Evolutionary conservation across 148 eudicot genomes (phyloP), one percentile per base, ranked within the genome.

Genomic region (Fagopyrum esculentum): DNA sequence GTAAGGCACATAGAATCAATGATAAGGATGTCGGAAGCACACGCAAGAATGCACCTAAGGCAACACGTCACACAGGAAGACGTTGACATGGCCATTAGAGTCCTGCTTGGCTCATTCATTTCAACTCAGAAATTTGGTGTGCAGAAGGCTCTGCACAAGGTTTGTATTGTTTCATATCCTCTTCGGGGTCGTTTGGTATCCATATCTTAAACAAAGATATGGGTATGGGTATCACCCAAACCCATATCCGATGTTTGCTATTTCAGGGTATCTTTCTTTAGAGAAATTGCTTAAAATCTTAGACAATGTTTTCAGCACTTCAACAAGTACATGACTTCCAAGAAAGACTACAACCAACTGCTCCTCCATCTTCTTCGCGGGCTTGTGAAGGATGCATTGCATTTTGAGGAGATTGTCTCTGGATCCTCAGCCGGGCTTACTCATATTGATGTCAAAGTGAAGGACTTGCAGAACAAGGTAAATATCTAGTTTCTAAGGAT

Each of bases 1-100:
- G 98, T 92, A 59, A 84, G 98, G 84, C 98, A 95, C 89, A 89
- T 95, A 77, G 98, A 95, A 78, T 92, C 98, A 3, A 89, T 95
- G 98, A 95, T 95, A 66, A 86, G 98, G 83, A 95, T 95, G 98
- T 95, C 98, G 70, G 97, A 95, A 86, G 91, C 98, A 45, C 97
- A 95, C 87, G 98, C 98, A 68, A 85, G 96, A 77, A 95, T 95
- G 92, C 98, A 95, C 78, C 90, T 95, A 73, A 89, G 97, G 73
- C 93, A 87, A 68, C 97, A 95, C 79, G 98, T 95, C 72, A 90
- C 85, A 59, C 99, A 95, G 84, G 99, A 87, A 80, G 99, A 95
- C 68, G 97, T 95, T 51, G 99, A 95, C 76, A 89, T 95, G 96
- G 97, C 99, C 35, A 95, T 95, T 57, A 90, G 92, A 68, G 94